phyloP scores from a whole-genome alignment of 495 filamentous ascomycete genomes.

The Penicillium bialowiezense region DNA sequence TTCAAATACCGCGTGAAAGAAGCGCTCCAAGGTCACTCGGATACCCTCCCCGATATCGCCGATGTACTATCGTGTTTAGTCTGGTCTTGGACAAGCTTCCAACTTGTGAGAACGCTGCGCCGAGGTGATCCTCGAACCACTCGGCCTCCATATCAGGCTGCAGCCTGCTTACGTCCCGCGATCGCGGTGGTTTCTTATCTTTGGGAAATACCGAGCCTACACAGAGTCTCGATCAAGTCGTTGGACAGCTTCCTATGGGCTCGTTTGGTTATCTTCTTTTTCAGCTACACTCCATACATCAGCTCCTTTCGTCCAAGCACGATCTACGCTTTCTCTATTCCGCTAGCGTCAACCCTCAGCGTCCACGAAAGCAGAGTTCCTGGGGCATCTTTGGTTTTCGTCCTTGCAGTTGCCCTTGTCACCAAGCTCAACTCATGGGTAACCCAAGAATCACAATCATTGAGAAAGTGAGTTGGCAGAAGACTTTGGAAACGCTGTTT shows the following conservation, averaged over 20 bases:
- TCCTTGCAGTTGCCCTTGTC: background rate
- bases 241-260: constrained; percentile 5
- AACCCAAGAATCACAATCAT: background rate
- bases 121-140: constrained; percentile 1
- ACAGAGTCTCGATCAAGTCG: constrained; percentile 1
- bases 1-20: background rate
- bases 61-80: constrained; percentile 3
- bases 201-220: background rate
- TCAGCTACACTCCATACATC: background rate
- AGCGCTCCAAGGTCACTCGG: background rate
- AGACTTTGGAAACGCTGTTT: too few species aligned
- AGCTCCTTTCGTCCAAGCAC: background rate
- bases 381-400: background rate
- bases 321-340: constrained; percentile 3
- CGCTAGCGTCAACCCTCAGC: background rate
- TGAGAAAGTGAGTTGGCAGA: background rate
- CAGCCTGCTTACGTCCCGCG: background rate
- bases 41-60: background rate
- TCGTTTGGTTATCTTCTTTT: constrained; percentile 3
- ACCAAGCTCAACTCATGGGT: constrained; percentile 5
- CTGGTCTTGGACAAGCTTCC: constrained; percentile 2
- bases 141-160: background rate
- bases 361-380: constrained; percentile 1
- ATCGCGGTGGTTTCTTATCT: background rate
- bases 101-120: constrained; percentile 2